phyloP scores from a whole-genome alignment of 208 protist genomes.

The Leishmania guyanensis region DNA sequence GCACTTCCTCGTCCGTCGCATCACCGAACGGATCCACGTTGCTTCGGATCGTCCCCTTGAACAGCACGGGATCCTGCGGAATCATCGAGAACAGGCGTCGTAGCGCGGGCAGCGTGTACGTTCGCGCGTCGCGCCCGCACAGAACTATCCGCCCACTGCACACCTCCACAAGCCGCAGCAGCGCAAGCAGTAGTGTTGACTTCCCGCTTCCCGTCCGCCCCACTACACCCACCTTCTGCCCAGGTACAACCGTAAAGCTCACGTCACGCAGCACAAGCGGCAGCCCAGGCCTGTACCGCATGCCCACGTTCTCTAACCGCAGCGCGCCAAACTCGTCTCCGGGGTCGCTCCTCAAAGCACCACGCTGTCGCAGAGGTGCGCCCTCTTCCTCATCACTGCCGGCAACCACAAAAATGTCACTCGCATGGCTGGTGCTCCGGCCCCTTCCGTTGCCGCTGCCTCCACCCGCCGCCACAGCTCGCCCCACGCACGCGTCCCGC shows the following conservation, averaged over 20 bases:
- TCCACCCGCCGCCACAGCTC: neutral
- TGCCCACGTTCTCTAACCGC: slow-evolving; percentile 56
- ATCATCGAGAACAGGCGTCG: slow-evolving; percentile 69
- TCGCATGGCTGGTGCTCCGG: neutral
- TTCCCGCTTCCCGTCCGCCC: slow-evolving; percentile 88
- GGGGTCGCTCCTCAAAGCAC: neutral
- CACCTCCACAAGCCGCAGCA: slow-evolving; percentile 67
- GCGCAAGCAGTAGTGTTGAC: slow-evolving; percentile 72
- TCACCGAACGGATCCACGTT: slow-evolving; percentile 69
- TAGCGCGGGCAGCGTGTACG: slow-evolving; percentile 42
- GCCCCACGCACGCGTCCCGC: slow-evolving; percentile 12
- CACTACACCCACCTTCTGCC: slow-evolving; percentile 84
- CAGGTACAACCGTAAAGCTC: slow-evolving; percentile 45
- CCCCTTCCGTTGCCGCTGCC: neutral
- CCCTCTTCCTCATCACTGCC: neutral
- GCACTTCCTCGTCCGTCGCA: slow-evolving; percentile 43
- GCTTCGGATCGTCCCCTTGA: slow-evolving; percentile 66
- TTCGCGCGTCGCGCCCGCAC: slow-evolving; percentile 29
- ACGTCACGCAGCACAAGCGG: slow-evolving; percentile 77
- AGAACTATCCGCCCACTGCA: slow-evolving; percentile 43
- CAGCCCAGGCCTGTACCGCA: slow-evolving; percentile 80
- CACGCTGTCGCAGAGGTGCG: neutral
- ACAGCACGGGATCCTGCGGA: slow-evolving; percentile 79
- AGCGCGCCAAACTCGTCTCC: slow-evolving; percentile 32
- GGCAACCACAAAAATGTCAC: neutral